Evolutionary conservation across 2,329 filamentous ascomycete species (phyloP).

Genomic region (Didymella pomorum): DNA sequence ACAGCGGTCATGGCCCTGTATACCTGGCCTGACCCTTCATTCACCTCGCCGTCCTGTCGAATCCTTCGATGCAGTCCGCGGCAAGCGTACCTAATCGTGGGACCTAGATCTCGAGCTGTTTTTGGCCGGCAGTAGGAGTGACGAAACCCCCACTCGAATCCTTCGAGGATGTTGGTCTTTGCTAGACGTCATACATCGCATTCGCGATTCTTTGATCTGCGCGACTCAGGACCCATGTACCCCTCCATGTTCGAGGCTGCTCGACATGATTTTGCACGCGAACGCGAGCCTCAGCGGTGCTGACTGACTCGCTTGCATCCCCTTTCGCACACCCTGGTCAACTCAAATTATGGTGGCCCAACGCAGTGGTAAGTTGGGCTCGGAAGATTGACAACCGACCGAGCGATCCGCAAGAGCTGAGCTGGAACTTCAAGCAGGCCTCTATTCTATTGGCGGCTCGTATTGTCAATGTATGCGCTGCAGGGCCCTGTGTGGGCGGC

Average conservation of each 20-base stretch:
- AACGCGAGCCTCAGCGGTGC: constrained; percentile 7
- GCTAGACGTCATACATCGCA: constrained; percentile 12
- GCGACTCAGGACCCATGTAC: constrained; percentile 13
- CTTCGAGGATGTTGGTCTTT: constrained; percentile 1
- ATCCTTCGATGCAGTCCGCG: constrained; percentile 1
- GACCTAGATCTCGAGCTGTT: neutral
- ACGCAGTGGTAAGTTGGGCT: constrained; percentile 16
- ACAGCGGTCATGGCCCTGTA: neutral
- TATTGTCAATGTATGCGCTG: neutral
- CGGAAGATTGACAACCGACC: constrained; percentile 21
- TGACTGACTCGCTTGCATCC: constrained; percentile 13
- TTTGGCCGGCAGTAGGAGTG: neutral
- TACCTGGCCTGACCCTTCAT: neutral
- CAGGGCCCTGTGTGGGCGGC: constrained; percentile 1
- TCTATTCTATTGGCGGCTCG: constrained; percentile 12
- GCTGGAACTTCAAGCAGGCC: constrained; percentile 8
- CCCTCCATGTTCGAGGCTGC: constrained; percentile 2
- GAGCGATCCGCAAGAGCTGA: constrained; percentile 12
- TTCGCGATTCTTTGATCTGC: constrained; percentile 1
- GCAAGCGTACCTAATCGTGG: neutral
- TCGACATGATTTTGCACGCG: neutral
- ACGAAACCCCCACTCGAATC: constrained; percentile 14
- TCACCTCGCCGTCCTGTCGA: constrained; percentile 12
- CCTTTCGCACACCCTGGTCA: constrained; percentile 8
- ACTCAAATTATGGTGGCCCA: constrained; percentile 10